phyloP scores from a whole-genome alignment of 75 land plant species.

The Adiantum capillusveneris region DNA sequence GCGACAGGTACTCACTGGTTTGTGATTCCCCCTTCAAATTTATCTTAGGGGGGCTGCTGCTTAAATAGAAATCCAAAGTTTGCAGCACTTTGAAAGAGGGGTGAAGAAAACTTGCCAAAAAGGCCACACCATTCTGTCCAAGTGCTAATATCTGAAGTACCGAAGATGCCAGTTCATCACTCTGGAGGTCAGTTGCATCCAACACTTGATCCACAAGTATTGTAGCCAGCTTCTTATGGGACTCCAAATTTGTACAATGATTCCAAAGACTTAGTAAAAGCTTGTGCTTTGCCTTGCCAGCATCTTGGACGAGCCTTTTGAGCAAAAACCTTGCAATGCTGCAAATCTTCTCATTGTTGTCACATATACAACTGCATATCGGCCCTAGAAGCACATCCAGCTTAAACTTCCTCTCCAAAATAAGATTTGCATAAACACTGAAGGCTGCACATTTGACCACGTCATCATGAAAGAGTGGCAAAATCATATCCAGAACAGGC shows the following conservation, averaged over 20 bases:
- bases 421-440: constrained; percentile 3
- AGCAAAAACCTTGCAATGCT: constrained; percentile 8
- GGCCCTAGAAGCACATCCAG: constrained; percentile 11
- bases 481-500: constrained; percentile 4
- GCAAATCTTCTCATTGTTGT: constrained; percentile 6
- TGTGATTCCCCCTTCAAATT: constrained; percentile 7
- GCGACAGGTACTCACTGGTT: constrained; percentile 2
- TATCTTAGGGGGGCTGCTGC: constrained; percentile 11
- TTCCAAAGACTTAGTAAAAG: constrained; percentile 12
- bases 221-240: background rate
- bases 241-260: constrained; percentile 7
- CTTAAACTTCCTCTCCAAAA: constrained; percentile 16
- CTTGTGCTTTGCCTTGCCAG: constrained; percentile 11
- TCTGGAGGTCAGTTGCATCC: constrained; percentile 10
- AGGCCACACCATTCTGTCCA: constrained; percentile 7
- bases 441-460: constrained; percentile 6
- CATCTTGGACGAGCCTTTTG: constrained; percentile 9
- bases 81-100: constrained; percentile 12
- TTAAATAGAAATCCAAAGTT: constrained; percentile 10
- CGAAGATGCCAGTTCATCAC: constrained; percentile 15
- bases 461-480: constrained; percentile 7
- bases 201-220: constrained; percentile 11
- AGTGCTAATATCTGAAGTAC: constrained; percentile 10
- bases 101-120: constrained; percentile 12
- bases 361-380: constrained; percentile 13